phyloP scores from a whole-genome alignment of 176 grass and related monocot genomes.

The Oryza glumipatula region DNA sequence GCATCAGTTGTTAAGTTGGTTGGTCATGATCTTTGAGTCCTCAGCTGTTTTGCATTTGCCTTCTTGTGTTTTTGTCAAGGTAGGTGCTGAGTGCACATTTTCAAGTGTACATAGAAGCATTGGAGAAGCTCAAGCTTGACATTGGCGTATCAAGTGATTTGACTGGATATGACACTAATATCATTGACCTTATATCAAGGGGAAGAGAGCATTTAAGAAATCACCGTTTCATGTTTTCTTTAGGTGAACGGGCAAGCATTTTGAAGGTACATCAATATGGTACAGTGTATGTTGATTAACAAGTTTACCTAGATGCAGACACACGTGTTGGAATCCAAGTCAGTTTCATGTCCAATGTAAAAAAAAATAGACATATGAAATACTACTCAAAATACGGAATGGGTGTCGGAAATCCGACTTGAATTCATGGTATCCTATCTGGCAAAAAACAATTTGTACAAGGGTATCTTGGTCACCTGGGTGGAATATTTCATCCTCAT shows the following conservation, averaged over 20 bases:
- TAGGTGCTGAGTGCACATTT: slow-evolving; percentile 79
- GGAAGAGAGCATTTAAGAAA: slow-evolving; percentile 66
- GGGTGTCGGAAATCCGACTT: background rate
- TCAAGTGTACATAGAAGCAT: slow-evolving; percentile 75
- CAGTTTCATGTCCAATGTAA: background rate
- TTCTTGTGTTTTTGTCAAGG: slow-evolving; percentile 25
- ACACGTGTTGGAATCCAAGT: background rate
- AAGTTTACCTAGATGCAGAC: background rate
- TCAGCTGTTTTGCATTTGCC: slow-evolving; percentile 5
- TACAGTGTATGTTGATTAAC: background rate
- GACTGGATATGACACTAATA: slow-evolving; percentile 61
- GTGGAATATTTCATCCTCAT: background rate
- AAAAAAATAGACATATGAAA: background rate
- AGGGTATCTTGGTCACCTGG: background rate
- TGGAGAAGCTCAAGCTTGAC: slow-evolving; percentile 69
- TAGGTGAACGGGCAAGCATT: slow-evolving; percentile 84
- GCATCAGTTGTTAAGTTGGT: background rate
- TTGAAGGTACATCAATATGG: slow-evolving; percentile 65
- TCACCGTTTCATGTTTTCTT: slow-evolving; percentile 76
- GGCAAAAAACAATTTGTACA: background rate
- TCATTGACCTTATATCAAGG: slow-evolving; percentile 60
- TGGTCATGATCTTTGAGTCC: background rate
- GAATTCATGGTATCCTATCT: background rate
- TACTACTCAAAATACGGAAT: background rate
- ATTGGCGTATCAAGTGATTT: slow-evolving; percentile 62